These are phyloP conservation scores for Emergomyces pasteurianus DNA, from an alignment of 2,329 filamentous ascomycete species.

Conservation along the genomic window DNA sequence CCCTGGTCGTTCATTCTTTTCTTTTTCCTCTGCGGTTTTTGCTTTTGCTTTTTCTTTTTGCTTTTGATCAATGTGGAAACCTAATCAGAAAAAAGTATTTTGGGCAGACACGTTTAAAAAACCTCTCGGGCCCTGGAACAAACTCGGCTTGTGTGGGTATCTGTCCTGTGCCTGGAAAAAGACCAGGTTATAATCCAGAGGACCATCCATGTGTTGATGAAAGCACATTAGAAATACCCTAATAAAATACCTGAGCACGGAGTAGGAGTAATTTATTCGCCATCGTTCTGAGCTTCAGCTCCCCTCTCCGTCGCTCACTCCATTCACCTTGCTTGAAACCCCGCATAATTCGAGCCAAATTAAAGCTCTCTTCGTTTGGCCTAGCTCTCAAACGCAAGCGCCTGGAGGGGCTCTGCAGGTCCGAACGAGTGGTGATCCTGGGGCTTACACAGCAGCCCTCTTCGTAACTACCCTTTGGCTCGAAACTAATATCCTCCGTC, in stretches of 20 bases:
- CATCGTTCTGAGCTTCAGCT: not conserved
- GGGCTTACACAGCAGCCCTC: not conserved
- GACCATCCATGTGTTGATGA: not conserved
- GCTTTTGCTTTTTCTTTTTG: not conserved
- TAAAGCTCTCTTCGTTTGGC: not conserved
- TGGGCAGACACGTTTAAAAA: not conserved
- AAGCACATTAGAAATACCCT: not conserved
- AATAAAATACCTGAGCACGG: too few species aligned
- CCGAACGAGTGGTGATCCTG: too few species aligned
- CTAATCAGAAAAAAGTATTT: not conserved
- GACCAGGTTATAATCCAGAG: too few species aligned
- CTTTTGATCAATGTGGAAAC: not conserved
- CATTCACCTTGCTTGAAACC: not conserved
- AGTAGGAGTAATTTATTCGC: not conserved
- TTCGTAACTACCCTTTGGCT: not conserved
- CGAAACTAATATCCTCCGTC: not conserved
- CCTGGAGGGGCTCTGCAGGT: too few species aligned
- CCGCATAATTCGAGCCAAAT: not conserved
- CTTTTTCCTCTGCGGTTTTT: not conserved
- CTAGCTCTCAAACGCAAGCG: not conserved
- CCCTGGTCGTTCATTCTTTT: not conserved
- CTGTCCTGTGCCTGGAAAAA: too few species aligned
- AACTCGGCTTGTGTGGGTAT: too few species aligned
- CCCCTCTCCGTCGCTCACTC: not conserved
- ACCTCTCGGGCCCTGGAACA: not conserved